Evolutionary conservation across 1,284 basidiomycete genomes (phyloP).

Genomic region (Singerocomus rubriflavus): DNA sequence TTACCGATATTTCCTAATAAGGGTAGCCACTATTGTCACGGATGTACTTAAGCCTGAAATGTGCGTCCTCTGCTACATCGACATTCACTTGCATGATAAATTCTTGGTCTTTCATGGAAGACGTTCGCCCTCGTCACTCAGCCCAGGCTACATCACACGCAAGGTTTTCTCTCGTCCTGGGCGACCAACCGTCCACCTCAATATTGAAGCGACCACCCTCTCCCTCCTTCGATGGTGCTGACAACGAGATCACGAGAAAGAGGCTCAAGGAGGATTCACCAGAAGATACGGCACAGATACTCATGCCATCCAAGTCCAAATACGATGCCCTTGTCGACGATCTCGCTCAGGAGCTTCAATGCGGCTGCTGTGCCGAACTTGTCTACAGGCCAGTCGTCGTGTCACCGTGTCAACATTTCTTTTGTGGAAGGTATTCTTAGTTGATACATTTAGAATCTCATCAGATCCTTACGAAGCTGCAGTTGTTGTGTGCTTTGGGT

Average conservation of each 20-base stretch:
- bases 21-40: conserved; percentile 15
- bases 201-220: conserved; percentile 64
- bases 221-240: conserved; percentile 50
- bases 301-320: conserved; percentile 20
- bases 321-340: conserved; percentile 49
- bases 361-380: conserved; percentile 77
- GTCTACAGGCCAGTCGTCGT: conserved; percentile 76
- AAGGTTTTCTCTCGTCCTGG: not conserved
- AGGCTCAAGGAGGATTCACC: conserved; percentile 50
- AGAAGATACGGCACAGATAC: conserved; percentile 12
- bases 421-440: conserved; percentile 69
- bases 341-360: conserved; percentile 69
- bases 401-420: conserved; percentile 79
- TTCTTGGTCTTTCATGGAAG: conserved; percentile 22
- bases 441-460: not conserved
- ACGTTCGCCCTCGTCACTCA: conserved; percentile 1
- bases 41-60: conserved; percentile 24
- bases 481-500: conserved; percentile 79
- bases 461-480: conserved; percentile 14
- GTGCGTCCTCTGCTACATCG: conserved; percentile 13
- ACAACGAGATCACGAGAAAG: conserved; percentile 52
- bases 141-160: not conserved
- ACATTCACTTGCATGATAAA: conserved; percentile 22
- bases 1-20: conserved; percentile 22
- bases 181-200: conserved; percentile 25